phyloP scores from a whole-genome alignment of 371 early-diverging fungal genomes.

The Lichtheimia hyalospora region DNA sequence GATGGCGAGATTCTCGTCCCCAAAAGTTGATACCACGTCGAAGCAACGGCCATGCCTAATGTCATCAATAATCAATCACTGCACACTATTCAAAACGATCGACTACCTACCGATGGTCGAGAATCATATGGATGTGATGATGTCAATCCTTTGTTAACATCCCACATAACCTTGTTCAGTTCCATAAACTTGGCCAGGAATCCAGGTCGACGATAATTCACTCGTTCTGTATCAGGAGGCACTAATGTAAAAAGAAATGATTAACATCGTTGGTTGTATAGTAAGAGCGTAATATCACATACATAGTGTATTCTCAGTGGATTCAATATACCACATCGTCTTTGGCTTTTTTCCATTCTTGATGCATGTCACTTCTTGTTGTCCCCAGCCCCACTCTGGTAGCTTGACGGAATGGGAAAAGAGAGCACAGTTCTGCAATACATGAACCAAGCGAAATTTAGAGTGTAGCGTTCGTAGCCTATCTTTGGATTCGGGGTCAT shows the following conservation, averaged over 20 bases:
- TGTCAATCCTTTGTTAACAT: conserved; percentile 85
- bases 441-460: conserved; percentile 77
- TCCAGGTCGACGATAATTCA: conserved; percentile 58
- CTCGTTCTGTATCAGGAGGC: conserved; percentile 46
- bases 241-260: conserved; percentile 28
- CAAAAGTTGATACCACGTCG: conserved; percentile 94
- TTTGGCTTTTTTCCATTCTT: conserved; percentile 64
- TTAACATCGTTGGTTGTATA: not conserved
- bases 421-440: conserved; percentile 72
- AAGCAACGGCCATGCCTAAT: conserved; percentile 79
- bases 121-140: conserved; percentile 94
- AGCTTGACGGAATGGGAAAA: conserved; percentile 83
- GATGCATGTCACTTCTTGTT: conserved; percentile 92
- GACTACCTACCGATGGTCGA: conserved; percentile 59
- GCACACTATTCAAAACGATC: not conserved
- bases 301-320: conserved; percentile 50
- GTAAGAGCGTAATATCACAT: conserved; percentile 20
- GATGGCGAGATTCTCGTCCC: conserved; percentile 72
- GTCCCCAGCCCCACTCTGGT: conserved; percentile 97
- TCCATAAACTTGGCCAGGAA: conserved; percentile 87
- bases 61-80: not conserved
- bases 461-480: conserved; percentile 67
- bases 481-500: conserved; percentile 53
- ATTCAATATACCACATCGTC: conserved; percentile 69
- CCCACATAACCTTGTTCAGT: conserved; percentile 86